These are phyloP conservation scores for Rhodamnia argentea DNA, from an alignment of 345 rosid genomes.

Conservation along the genomic window DNA sequence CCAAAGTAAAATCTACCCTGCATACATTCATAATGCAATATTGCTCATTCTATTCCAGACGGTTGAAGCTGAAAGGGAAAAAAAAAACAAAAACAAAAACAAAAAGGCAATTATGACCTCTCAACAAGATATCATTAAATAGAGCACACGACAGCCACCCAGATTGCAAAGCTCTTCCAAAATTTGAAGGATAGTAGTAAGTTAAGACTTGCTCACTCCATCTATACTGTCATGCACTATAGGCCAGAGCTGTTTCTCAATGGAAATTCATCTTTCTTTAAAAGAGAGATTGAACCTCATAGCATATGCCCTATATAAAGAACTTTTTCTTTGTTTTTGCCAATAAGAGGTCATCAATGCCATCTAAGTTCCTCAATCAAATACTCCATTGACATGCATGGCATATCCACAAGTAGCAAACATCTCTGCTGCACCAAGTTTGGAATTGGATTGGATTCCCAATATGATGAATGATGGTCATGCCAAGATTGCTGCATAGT, in stretches of 20 bases:
- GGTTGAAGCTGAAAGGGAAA: neutral
- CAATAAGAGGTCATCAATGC: neutral
- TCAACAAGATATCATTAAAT: neutral
- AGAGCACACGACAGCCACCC: neutral
- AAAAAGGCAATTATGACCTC: neutral
- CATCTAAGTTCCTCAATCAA: neutral
- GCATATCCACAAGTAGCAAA: neutral
- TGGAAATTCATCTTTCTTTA: neutral
- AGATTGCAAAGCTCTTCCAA: neutral
- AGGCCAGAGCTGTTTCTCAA: neutral
- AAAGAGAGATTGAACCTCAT: neutral
- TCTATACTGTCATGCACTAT: neutral
- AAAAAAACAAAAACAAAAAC: too few relatives aligned
- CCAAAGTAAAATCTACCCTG: conserved; percentile 97
- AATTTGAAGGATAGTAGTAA: neutral
- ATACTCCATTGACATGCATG: neutral
- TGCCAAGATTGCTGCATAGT: neutral
- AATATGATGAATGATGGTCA: neutral
- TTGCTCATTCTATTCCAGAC: neutral
- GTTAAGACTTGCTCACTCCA: neutral
- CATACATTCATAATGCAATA: conserved; percentile 5
- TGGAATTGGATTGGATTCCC: neutral
- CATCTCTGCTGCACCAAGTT: neutral
- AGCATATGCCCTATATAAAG: neutral
- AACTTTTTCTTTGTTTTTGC: neutral